A percentile compares a stretch with the other conserved stretches of the same genome.
These are phyloP conservation scores for Epichloe festucae DNA, from an alignment of 2,329 filamentous ascomycete species.

Conservation along the genomic window DNA sequence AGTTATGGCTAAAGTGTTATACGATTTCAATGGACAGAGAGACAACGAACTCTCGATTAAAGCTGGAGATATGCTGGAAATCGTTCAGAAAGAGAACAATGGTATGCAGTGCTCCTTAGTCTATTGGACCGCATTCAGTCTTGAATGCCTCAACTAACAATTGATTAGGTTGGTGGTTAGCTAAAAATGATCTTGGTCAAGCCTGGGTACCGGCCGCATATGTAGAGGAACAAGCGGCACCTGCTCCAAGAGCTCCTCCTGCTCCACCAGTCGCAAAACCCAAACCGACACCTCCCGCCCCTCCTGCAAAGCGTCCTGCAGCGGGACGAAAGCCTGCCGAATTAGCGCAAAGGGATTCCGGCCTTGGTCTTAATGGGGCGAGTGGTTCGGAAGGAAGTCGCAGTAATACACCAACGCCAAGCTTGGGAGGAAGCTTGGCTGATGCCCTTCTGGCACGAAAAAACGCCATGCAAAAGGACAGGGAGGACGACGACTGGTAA, in stretches of 20 bases:
- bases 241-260: conserved; percentile 50
- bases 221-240: conserved; percentile 67
- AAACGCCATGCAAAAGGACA: conserved; percentile 59
- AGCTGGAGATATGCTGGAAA: conserved; percentile 70
- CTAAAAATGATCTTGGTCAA: conserved; percentile 58
- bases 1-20: conserved; percentile 77
- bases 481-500: conserved; percentile 60
- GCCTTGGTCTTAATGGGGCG: conserved; percentile 45
- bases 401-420: conserved; percentile 58
- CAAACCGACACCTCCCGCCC: conserved; percentile 63
- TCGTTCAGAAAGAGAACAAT: conserved; percentile 90
- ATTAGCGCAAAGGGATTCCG: conserved; percentile 58
- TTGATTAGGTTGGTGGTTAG: conserved; percentile 85
- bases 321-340: conserved; percentile 58
- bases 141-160: conserved; percentile 11
- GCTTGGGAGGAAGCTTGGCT: conserved; percentile 60
- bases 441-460: conserved; percentile 69
- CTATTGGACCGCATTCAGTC: neutral
- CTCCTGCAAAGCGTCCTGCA: conserved; percentile 68
- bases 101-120: conserved; percentile 42
- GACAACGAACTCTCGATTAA: conserved; percentile 73
- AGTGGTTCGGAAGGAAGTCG: conserved; percentile 49
- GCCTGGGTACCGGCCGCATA: conserved; percentile 94
- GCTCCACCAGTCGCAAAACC: conserved; percentile 43
- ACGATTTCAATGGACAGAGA: conserved; percentile 78